Evolutionary conservation across 2,329 filamentous ascomycete genomes (phyloP), one percentile per base, ranked within the genome.

Genomic region (Ceratocystiopsis sp.): DNA sequence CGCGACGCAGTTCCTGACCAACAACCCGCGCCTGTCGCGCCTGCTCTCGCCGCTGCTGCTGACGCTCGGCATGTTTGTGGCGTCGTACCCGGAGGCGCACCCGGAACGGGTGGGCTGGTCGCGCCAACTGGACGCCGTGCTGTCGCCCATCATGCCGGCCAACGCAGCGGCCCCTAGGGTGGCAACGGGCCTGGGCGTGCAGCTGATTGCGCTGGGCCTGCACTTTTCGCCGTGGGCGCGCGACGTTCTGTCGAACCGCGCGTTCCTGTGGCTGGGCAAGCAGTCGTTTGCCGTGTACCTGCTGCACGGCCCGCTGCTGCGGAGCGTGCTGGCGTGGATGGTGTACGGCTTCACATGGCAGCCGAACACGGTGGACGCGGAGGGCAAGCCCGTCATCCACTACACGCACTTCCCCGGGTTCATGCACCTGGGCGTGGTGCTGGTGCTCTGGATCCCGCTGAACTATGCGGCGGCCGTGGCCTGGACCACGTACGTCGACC

Each of bases 271-370:
- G 67, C 66, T 79, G 13, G 75, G 75, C 38, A 71, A 71, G 52
- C 69, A 78, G 58, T 75, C 70, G 38, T 78, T 78, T 51, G 73
- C 75, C 1, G 70, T 80, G 14, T 79, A 79, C 51, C 64, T 80
- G 8, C 58, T 79, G 17, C 75, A 80, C 56, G 75, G 75, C 37
- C 67, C 69, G 1, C 61, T 79, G 29, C 66, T 78, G 50, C 69
- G 75, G 45, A 70, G 67, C 19, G 55, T 77, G 9, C 61, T 79
- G 14, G 68, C 70, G 21, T 78, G 73, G 70, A 65, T 78, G 61
- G 58, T 76, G 13, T 78, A 68, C 47, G 64, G 69, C 15, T 56
- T 67, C 38, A 52, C 51, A 40, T 51, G 58, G 2, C 59, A 62
- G 13, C 57, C 58, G 11, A 54, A 61, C 45, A 55, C 58, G 17